Evolutionary conservation across 805 yeast species (phyloP).

Genomic region (Candida stauntonica): DNA sequence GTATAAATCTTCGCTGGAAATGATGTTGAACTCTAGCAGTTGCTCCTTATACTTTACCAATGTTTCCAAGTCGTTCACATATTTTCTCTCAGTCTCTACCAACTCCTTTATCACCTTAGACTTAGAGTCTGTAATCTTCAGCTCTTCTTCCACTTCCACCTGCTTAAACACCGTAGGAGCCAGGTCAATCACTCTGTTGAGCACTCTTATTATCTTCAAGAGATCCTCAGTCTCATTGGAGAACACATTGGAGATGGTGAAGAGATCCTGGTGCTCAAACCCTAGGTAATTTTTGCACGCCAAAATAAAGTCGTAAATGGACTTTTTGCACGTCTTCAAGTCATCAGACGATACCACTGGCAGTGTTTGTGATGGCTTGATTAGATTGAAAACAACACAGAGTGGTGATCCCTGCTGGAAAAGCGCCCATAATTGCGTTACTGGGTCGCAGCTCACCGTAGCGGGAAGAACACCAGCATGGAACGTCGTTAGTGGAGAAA

Average conservation of each 20-base stretch:
- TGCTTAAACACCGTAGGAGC: slow-evolving; percentile 40
- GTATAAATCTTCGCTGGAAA: slow-evolving; percentile 77
- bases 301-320: slow-evolving; percentile 82
- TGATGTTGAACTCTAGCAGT: slow-evolving; percentile 56
- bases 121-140: slow-evolving; percentile 46
- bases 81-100: slow-evolving; percentile 86
- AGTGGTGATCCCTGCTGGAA: slow-evolving; percentile 92
- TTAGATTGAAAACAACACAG: slow-evolving; percentile 75
- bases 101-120: slow-evolving; percentile 81
- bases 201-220: slow-evolving; percentile 68
- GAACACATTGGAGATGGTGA: slow-evolving; percentile 87
- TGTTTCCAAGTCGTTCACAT: slow-evolving; percentile 84
- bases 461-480: slow-evolving; percentile 77
- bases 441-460: slow-evolving; percentile 79
- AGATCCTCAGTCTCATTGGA: slow-evolving; percentile 77
- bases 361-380: slow-evolving; percentile 54
- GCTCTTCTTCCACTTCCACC: slow-evolving; percentile 26
- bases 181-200: slow-evolving; percentile 56
- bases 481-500: slow-evolving; percentile 44
- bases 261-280: slow-evolving; percentile 75
- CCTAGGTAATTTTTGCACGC: slow-evolving; percentile 78
- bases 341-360: slow-evolving; percentile 74
- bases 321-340: slow-evolving; percentile 76
- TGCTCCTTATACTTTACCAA: slow-evolving; percentile 65
- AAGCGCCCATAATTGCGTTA: slow-evolving; percentile 81